These are phyloP conservation scores for Oenanthe javanica DNA, from an alignment of 140 eudicot genomes.

Conservation along the genomic window DNA sequence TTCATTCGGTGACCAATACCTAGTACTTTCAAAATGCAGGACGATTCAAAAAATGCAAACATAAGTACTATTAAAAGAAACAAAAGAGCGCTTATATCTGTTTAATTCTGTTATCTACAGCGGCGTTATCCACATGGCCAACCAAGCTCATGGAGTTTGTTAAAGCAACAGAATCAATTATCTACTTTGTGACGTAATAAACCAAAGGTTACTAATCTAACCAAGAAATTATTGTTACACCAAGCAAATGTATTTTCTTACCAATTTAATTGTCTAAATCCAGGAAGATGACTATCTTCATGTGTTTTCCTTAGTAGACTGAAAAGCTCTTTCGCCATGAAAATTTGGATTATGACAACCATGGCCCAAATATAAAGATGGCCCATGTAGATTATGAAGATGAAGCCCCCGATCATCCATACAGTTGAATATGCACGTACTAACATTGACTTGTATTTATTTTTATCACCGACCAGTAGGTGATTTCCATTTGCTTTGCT, in stretches of 20 bases:
- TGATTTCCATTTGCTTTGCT: conserved; percentile 51
- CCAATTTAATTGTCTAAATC: conserved; percentile 88
- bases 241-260: conserved; percentile 19
- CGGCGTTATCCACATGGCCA: neutral
- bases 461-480: conserved; percentile 64
- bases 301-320: conserved; percentile 59
- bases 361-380: conserved; percentile 98
- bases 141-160: neutral
- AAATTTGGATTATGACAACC: conserved; percentile 85
- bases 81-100: neutral
- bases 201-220: neutral
- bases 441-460: conserved; percentile 82
- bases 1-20: neutral
- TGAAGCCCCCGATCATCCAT: conserved; percentile 99
- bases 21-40: neutral
- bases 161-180: neutral
- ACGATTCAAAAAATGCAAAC: neutral
- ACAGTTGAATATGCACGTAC: conserved; percentile 75
- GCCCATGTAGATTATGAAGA: conserved; percentile 77
- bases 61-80: neutral
- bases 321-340: conserved; percentile 92
- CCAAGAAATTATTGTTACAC: neutral
- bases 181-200: neutral
- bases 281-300: conserved; percentile 85
- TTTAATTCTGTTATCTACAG: neutral